Evolutionary conservation across 495 filamentous ascomycete genomes (phyloP).

Genomic region (Penicillium cosmopolitanum): DNA sequence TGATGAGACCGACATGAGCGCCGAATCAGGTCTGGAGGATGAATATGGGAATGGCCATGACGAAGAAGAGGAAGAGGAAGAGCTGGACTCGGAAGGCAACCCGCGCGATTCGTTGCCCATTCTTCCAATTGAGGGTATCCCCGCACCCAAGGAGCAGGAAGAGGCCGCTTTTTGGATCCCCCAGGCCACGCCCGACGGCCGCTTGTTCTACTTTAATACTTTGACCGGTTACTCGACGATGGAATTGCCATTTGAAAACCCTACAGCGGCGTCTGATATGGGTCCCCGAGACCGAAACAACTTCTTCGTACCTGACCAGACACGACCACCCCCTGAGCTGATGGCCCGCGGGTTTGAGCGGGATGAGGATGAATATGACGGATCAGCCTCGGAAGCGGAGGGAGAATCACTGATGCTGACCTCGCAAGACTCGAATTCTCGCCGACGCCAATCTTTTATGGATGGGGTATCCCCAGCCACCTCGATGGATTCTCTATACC

Average conservation of each 20-base stretch:
- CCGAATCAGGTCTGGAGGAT: constrained; percentile 61
- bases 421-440: constrained; percentile 61
- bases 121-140: constrained; percentile 68
- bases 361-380: constrained; percentile 84
- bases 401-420: constrained; percentile 62
- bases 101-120: constrained; percentile 57
- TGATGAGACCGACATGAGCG: constrained; percentile 58
- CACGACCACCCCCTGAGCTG: constrained; percentile 88
- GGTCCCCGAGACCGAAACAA: constrained; percentile 88
- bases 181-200: constrained; percentile 90
- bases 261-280: constrained; percentile 75
- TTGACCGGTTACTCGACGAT: constrained; percentile 90
- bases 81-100: constrained; percentile 65
- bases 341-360: constrained; percentile 81
- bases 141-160: constrained; percentile 69
- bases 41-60: constrained; percentile 71
- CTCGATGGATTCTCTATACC: constrained; percentile 87
- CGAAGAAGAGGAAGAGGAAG: constrained; percentile 65
- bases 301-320: constrained; percentile 85
- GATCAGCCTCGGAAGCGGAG: constrained; percentile 87
- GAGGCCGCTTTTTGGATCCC: constrained; percentile 98
- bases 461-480: constrained; percentile 85
- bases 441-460: constrained; percentile 66
- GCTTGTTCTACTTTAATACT: constrained; percentile 97
- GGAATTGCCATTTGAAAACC: constrained; percentile 92